A percentile compares a stretch with the other conserved stretches of the same genome.
These are phyloP conservation scores for Fonsecaea monophora DNA, from an alignment of 2,329 filamentous ascomycete genomes.

Conservation along the genomic window DNA sequence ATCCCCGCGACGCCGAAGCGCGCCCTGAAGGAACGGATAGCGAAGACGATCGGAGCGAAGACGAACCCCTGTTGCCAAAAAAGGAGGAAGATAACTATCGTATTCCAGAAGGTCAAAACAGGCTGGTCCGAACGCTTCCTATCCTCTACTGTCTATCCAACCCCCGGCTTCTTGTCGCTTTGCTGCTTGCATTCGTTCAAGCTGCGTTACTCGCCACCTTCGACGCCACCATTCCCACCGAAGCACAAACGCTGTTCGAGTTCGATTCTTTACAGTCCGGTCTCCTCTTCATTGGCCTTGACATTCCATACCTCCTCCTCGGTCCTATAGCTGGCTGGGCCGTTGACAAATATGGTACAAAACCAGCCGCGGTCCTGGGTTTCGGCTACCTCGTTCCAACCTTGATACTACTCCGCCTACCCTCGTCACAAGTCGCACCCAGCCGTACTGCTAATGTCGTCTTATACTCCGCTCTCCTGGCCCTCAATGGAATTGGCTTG, in stretches of 20 bases:
- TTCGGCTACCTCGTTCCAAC: conserved; percentile 38
- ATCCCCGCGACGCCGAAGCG: conserved; percentile 38
- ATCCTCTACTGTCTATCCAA: conserved; percentile 37
- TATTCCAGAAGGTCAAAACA: conserved; percentile 51
- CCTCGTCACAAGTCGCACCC: conserved; percentile 38
- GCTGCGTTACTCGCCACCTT: conserved; percentile 37
- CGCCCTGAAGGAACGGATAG: conserved; percentile 33
- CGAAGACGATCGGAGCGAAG: conserved; percentile 44
- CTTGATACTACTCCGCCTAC: conserved; percentile 40
- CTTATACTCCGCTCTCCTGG: conserved; percentile 56
- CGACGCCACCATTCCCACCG: conserved; percentile 40
- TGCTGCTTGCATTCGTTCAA: conserved; percentile 39
- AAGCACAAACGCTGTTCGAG: conserved; percentile 36
- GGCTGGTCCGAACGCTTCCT: conserved; percentile 50
- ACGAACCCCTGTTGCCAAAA: conserved; percentile 50
- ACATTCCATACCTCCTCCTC: conserved; percentile 44
- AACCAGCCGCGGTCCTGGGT: conserved; percentile 42
- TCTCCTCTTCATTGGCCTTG: conserved; percentile 50
- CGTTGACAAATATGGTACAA: conserved; percentile 54
- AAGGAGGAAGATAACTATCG: conserved; percentile 50
- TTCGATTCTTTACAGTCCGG: conserved; percentile 46
- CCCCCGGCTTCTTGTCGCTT: conserved; percentile 35
- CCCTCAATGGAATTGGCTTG: conserved; percentile 59
- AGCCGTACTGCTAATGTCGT: conserved; percentile 47
- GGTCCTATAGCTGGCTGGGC: conserved; percentile 43